Evolutionary conservation across 2,329 filamentous ascomycete species (phyloP), one percentile per base, ranked within the genome.

Genomic region (Elsinoe fawcettii): DNA sequence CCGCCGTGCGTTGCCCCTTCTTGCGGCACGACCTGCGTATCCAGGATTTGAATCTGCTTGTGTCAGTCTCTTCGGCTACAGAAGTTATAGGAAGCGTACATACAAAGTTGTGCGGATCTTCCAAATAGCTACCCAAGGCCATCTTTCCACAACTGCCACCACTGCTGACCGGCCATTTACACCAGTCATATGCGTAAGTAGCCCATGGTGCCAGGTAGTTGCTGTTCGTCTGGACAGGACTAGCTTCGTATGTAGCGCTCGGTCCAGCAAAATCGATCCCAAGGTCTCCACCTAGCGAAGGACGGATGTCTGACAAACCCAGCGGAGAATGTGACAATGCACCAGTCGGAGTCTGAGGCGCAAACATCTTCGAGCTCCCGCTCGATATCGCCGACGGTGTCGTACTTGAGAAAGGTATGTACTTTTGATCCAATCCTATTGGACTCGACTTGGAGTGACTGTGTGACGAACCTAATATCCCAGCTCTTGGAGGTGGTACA

Each of bases 91-190:
- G 6, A n/a, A 1, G 51, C 32, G 18, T 47, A 72, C 82, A 66
- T 77, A 96, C 90, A 77, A 95, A 99, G 70, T 99, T 99, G 75
- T 99, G 93, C 5, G 91, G 92, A 73, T 99, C 93, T 74, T 99
- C 93, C 54, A 97, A 76, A 70, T 97, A 97, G 75, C 93, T 99
- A 59, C 92, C 93, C 37, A 99, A 80, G 11, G 93, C 93, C 65
- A 99, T 81, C 73, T 97, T 97, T 37, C 93, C 93, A 2, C 89
- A 90, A 61, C 88, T 85, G 63, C 85, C 73, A 32, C 70, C 70
- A 34, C 76, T 75, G 39, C 90, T 83, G 2, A 92, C 85, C 14
- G 88, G 84, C 92, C 93, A 99, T 73, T 99, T 99, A 77, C 93
- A 99, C 93, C 93, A 99, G 74, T 99, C 93, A 66, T 95, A 92